A percentile compares a stretch with the other conserved stretches of the same genome.
These are phyloP conservation scores for Penicilliopsis zonata DNA, from an alignment of 495 filamentous ascomycete genomes.

Conservation along the genomic window DNA sequence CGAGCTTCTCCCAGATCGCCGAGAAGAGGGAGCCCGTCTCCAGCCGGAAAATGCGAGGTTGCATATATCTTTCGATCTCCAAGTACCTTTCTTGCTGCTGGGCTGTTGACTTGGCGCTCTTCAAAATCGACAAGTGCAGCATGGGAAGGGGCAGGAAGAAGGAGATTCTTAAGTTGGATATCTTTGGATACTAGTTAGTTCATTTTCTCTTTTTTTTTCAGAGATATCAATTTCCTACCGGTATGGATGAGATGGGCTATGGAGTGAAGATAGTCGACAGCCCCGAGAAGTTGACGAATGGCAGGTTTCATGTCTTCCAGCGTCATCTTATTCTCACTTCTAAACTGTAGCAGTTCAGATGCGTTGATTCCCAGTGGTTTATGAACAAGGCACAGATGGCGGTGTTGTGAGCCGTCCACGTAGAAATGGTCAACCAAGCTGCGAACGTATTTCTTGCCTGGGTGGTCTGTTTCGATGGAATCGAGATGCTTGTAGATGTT, in stretches of 20 bases:
- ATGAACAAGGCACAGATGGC: constrained; percentile 19
- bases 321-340: constrained; percentile 5
- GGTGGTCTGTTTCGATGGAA: constrained; percentile 6
- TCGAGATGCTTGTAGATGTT: constrained; percentile 10
- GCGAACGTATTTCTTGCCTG: constrained; percentile 9
- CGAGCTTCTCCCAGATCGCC: constrained; percentile 17
- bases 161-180: constrained; percentile 10
- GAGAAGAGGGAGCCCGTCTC: constrained; percentile 9
- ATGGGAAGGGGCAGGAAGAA: constrained; percentile 6
- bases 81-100: constrained; percentile 9
- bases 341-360: constrained; percentile 1
- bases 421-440: constrained; percentile 11
- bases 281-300: constrained; percentile 14
- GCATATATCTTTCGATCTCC: constrained; percentile 12
- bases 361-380: constrained; percentile 12
- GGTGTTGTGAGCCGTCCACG: constrained; percentile 10
- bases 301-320: constrained; percentile 8
- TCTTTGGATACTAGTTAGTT: constrained; percentile 4
- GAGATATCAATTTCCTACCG: constrained; percentile 11
- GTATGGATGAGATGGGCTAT: constrained; percentile 26
- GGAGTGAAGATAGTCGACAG: constrained; percentile 28
- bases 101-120: constrained; percentile 5
- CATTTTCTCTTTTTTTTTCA: too few species aligned
- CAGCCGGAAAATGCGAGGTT: constrained; percentile 1
- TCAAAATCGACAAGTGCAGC: constrained; percentile 6